These are phyloP conservation scores for Platanthera guangdongensis DNA, from an alignment of 106 monocot species.

Conservation along the genomic window DNA sequence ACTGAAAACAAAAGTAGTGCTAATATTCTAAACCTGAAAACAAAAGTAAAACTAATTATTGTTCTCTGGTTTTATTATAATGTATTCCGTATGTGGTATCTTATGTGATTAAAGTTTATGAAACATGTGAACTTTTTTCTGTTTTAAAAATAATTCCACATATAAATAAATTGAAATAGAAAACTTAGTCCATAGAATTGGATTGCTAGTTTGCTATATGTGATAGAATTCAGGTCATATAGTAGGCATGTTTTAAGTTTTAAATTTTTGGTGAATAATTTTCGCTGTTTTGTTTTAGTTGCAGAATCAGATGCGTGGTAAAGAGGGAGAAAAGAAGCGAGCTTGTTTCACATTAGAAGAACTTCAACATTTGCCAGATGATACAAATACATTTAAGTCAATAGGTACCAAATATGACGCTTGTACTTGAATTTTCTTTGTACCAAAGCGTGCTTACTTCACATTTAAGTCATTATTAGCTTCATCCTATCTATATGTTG, in stretches of 20 bases:
- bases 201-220: no score
- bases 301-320: constrained; percentile 73
- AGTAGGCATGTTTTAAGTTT: not conserved
- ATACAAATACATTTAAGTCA: constrained; percentile 89
- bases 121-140: no score
- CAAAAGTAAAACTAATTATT: no score
- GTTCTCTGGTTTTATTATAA: no score
- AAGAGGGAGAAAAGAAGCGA: constrained; percentile 93
- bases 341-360: constrained; percentile 91
- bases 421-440: not conserved
- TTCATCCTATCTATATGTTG: not conserved
- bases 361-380: constrained; percentile 68
- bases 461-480: not conserved
- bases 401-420: constrained; percentile 40
- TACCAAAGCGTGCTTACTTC: not conserved
- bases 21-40: no score
- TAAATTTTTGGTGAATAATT: not conserved
- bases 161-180: no score
- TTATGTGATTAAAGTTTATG: no score
- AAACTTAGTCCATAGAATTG: no score
- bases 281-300: constrained; percentile 32
- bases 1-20: no score
- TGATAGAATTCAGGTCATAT: no score
- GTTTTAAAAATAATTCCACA: no score
- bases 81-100: no score